These are phyloP conservation scores for Flaveria sonorensis DNA, from an alignment of 129 eudicot species.

Conservation along the genomic window DNA sequence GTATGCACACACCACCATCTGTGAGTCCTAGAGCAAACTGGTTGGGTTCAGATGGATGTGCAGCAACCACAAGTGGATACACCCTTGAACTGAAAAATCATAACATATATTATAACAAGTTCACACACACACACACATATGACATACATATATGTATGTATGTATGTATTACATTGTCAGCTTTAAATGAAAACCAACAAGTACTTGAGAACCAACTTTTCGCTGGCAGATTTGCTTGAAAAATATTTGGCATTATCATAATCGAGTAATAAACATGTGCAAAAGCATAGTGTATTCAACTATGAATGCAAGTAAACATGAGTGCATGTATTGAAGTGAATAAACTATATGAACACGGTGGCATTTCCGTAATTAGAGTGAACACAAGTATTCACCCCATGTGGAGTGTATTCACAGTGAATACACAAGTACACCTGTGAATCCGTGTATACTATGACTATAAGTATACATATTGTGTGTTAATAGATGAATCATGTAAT, in stretches of 20 bases:
- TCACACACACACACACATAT: no score
- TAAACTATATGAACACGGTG: not conserved
- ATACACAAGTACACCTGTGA: not conserved
- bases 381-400: not conserved
- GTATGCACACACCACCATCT: conserved; percentile 72
- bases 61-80: conserved; percentile 74
- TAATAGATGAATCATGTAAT: not conserved
- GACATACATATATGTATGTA: not conserved
- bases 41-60: conserved; percentile 76
- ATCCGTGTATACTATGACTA: not conserved
- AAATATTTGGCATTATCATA: not conserved
- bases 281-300: no score
- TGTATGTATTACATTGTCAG: no score
- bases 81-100: conserved; percentile 53
- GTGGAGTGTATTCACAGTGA: not conserved
- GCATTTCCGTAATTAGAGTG: not conserved
- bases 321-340: not conserved
- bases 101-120: conserved; percentile 9
- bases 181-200: no score
- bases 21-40: conserved; percentile 87
- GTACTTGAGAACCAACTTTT: not conserved
- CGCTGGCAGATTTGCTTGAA: not conserved
- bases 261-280: no score
- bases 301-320: no score
- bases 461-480: not conserved